These are phyloP conservation scores for Ophidiomyces ophidiicola DNA, from an alignment of 2,329 filamentous ascomycete genomes.

Conservation along the genomic window DNA sequence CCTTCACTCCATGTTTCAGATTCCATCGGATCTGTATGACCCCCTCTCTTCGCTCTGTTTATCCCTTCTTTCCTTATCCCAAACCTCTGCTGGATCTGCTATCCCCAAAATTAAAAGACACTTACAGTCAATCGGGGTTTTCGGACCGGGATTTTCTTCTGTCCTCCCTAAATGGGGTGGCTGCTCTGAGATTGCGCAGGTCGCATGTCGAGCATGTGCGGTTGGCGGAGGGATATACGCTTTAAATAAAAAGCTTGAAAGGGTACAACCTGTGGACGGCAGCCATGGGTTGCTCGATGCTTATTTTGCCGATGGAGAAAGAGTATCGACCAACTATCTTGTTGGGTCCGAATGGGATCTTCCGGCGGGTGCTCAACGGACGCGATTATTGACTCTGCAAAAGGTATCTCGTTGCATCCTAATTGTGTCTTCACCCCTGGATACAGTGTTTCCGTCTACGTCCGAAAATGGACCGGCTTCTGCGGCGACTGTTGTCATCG, in stretches of 20 bases:
- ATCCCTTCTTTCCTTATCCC: conserved; percentile 45
- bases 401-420: conserved; percentile 51
- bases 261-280: conserved; percentile 5
- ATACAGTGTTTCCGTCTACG: conserved; percentile 54
- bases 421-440: conserved; percentile 55
- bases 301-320: conserved; percentile 28
- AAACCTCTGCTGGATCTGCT: conserved; percentile 54
- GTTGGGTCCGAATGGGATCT: conserved; percentile 31
- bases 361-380: conserved; percentile 15
- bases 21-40: conserved; percentile 56
- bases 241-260: conserved; percentile 55
- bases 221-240: conserved; percentile 89
- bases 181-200: conserved; percentile 76
- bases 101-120: conserved; percentile 65
- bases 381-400: conserved; percentile 16
- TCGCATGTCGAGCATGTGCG: conserved; percentile 76
- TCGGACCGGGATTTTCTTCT: conserved; percentile 79
- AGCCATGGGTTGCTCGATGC: conserved; percentile 20
- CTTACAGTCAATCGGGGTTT: conserved; percentile 71
- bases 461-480: conserved; percentile 66
- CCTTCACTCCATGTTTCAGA: conserved; percentile 45
- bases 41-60: conserved; percentile 60
- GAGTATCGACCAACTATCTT: conserved; percentile 27
- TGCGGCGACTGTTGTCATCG: conserved; percentile 47
- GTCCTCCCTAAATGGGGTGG: conserved; percentile 91